Evolutionary conservation across 805 yeast genomes (phyloP), one percentile per base, ranked within the genome.

Genomic region (Saccharomyces kudriavzevii): DNA sequence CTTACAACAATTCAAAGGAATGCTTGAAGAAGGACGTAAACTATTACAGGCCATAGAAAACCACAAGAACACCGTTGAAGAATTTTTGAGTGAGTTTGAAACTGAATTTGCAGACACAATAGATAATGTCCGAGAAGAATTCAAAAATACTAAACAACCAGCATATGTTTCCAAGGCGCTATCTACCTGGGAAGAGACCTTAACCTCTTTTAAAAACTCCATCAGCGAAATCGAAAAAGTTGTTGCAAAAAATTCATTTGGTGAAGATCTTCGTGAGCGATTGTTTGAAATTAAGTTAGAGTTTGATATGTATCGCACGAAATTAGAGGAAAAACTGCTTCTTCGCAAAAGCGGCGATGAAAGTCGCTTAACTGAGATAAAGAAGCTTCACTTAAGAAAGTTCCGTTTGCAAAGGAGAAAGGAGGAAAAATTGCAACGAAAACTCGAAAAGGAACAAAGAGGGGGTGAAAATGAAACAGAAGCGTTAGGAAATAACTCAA

Each of bases 111-210:
- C 75, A 3, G 72, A 71, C 2, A 72, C 70, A 2, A 66, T 72
- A 24, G 79, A 75, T 0, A 80, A 83, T 60, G 81, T 77, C 55
- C 80, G 77, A 31, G 74, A 75, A 52, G 83, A 80, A 59, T 77
- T 76, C 54, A 69, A 71, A 35, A 74, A 78, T 56, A 63, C 81
- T 48, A 75, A 74, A 51, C 47, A 61, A 14, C 68, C 70, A 17
- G 45, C 58, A 22, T 59, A 61, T 26, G 40, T 64, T 10, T 25
- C 59, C 3, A 54, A 53, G 10, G 45, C 61, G 2, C 46, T 55
- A 14, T 22, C 35, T 1, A 48, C 51, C 8, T 57, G 59, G 54
- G 52, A 61, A 22, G 54, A 55, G 4, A 54, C 56, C 4, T 11
- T 61, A 5, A 17, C 52, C 2, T 29, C 47, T 9, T 54, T 66